Evolutionary conservation across 306 rosid genomes (phyloP), one percentile per base, ranked within the genome.

Genomic region (Quercus berberidifolia): DNA sequence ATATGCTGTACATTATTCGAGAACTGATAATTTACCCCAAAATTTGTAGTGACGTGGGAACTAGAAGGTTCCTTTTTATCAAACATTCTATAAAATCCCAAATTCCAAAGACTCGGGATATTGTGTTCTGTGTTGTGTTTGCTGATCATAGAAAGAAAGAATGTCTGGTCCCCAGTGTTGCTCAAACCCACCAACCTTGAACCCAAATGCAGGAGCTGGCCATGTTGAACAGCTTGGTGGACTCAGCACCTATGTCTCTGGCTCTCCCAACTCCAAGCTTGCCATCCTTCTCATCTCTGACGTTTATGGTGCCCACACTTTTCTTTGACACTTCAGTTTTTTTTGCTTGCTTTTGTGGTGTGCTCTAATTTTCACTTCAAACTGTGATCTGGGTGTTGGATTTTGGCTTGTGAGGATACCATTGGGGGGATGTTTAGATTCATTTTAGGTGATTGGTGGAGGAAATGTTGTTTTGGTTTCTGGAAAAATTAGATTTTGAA

Each of bases 111-210:
- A 2, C 3, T 41, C 28, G 28, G 28, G 28, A 26, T 26, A 26
- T 38, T 41, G 46, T 8, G 46, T 41, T 8, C 12, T 41, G 46
- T 41, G 2, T 41, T 41, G 12, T 41, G 11, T 30, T 31, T 3
- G 49, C 51, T 67, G 52, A 19, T 19, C 72, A 41, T 41, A 7
- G 12, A 41, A 41, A 41, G 46, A 8, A 2, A 41, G 46, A 30
- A 92, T 93, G 97, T 55, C 97, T 18, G 88, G 96, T 0, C 64
- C 88, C 2, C 78, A 83, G 31, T 93, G 97, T 69, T 93, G 97
- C 79, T 86, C 92, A 52, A 84, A 90, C 77, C 94, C 98, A 63
- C 97, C 97, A 13, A 81, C 71, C 1, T 86, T 94, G 43, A 69
- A 90, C 71, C 88, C 95, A 0, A 81, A 0, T 72, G 52, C 72